A percentile compares a stretch with the other conserved stretches of the same genome.
Evolutionary conservation across 768 basidiomycete species (phyloP).

Genomic region (Tephrocybe sp.): DNA sequence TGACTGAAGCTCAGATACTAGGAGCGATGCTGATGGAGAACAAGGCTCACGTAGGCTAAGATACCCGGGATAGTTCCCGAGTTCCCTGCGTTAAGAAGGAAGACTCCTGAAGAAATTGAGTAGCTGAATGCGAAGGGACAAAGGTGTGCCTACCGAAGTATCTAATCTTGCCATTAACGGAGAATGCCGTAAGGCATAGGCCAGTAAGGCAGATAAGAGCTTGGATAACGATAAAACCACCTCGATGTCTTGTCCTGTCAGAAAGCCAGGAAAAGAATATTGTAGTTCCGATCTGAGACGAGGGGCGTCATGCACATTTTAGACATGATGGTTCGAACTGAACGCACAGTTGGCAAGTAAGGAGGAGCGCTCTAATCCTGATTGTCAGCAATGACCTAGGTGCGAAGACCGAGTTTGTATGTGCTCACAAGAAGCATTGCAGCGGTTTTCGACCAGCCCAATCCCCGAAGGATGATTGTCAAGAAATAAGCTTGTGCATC

Average conservation of each 20-base stretch:
- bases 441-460: slow-evolving; percentile 39
- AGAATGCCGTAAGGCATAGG: slow-evolving; percentile 9
- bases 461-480: slow-evolving; percentile 43
- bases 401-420: background rate
- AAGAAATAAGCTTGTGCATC: slow-evolving; percentile 47
- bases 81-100: slow-evolving; percentile 43
- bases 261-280: slow-evolving; percentile 48
- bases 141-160: slow-evolving; percentile 34
- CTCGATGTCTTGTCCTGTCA: slow-evolving; percentile 42
- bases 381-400: background rate
- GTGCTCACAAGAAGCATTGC: slow-evolving; percentile 42
- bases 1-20: background rate
- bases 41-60: slow-evolving; percentile 38
- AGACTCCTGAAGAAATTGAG: slow-evolving; percentile 32
- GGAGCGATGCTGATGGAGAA: background rate
- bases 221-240: slow-evolving; percentile 40
- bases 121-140: slow-evolving; percentile 8
- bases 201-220: slow-evolving; percentile 39
- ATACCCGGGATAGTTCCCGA: slow-evolving; percentile 43
- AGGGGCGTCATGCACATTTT: background rate
- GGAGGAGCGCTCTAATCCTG: slow-evolving; percentile 42
- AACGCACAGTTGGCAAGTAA: slow-evolving; percentile 42
- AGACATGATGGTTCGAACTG: background rate
- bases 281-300: slow-evolving; percentile 33
- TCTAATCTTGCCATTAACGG: slow-evolving; percentile 5